Conservation (phyloP, 257 asterid genomes). For the Mitragyna speciosa region DNA sequence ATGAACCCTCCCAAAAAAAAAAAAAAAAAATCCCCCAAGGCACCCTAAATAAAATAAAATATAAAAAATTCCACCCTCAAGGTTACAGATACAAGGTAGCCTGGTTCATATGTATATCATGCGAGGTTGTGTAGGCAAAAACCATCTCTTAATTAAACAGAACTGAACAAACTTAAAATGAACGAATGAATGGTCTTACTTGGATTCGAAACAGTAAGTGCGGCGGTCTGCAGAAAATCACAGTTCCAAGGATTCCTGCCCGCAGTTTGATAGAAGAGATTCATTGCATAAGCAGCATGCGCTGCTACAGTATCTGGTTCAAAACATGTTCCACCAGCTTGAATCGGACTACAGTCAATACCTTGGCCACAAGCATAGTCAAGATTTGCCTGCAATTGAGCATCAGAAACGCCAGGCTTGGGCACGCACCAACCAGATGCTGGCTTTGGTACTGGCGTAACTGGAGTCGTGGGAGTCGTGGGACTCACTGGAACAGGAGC, state of each 20-base stretch:
- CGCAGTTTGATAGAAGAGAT: constrained; percentile 73
- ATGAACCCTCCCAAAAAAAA: too few relatives aligned
- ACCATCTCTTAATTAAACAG: background rate
- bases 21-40: too few relatives aligned
- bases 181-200: constrained; percentile 40
- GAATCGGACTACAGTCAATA: constrained; percentile 70
- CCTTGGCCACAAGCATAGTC: constrained; percentile 71
- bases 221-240: constrained; percentile 66
- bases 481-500: constrained; percentile 31
- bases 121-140: background rate
- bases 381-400: constrained; percentile 66
- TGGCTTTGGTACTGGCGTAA: constrained; percentile 42
- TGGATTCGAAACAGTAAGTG: constrained; percentile 57
- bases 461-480: constrained; percentile 29
- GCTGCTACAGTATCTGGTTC: constrained; percentile 57
- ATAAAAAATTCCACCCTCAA: background rate
- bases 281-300: constrained; percentile 85
- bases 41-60: too few relatives aligned
- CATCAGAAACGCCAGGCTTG: constrained; percentile 43
- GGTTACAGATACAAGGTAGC: background rate
- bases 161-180: background rate
- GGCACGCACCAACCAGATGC: constrained; percentile 70
- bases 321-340: constrained; percentile 72
- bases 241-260: constrained; percentile 80
- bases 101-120: background rate